Evolutionary conservation across 176 grass and related monocot species (phyloP).

Genomic region (Coix lacrymajobi): DNA sequence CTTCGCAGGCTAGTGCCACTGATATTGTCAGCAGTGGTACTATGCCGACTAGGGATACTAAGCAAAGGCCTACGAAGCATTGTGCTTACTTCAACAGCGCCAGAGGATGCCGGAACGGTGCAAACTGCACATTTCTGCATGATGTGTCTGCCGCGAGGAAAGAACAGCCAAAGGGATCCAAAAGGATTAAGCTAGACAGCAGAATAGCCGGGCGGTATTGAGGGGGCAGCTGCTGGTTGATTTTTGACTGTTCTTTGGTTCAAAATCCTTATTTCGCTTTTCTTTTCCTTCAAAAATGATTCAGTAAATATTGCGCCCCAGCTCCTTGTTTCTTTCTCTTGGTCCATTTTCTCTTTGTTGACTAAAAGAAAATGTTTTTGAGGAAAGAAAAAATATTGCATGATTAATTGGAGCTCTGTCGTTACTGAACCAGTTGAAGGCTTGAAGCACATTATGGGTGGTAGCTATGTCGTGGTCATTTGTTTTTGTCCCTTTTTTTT

Average conservation of each 20-base stretch:
- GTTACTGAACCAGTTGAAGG: conserved; percentile 14
- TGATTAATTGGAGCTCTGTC: background rate
- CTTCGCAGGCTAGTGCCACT: conserved; percentile 8
- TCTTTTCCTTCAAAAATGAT: background rate
- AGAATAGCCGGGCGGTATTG: conserved; percentile 62
- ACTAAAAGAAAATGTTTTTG: conserved; percentile 15
- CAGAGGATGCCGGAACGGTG: conserved; percentile 72
- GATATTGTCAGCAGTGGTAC: conserved; percentile 30
- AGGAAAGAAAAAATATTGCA: conserved; percentile 30
- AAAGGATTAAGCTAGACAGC: conserved; percentile 85
- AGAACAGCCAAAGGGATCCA: conserved; percentile 57
- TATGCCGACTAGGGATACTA: conserved; percentile 33
- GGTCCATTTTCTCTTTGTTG: background rate
- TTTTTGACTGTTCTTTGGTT: conserved; percentile 44
- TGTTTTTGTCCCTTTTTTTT: background rate
- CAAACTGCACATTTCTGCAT: conserved; percentile 78
- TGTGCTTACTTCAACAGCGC: conserved; percentile 83
- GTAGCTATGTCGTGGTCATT: background rate
- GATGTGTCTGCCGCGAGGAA: conserved; percentile 45
- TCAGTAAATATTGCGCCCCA: conserved; percentile 38
- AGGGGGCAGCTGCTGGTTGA: background rate
- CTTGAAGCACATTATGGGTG: background rate
- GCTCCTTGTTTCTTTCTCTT: conserved; percentile 1
- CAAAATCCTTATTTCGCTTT: background rate
- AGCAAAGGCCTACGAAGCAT: conserved; percentile 52